Evolutionary conservation across 805 yeast species (phyloP).

Genomic region (Sungouiozyma intestinalis): DNA sequence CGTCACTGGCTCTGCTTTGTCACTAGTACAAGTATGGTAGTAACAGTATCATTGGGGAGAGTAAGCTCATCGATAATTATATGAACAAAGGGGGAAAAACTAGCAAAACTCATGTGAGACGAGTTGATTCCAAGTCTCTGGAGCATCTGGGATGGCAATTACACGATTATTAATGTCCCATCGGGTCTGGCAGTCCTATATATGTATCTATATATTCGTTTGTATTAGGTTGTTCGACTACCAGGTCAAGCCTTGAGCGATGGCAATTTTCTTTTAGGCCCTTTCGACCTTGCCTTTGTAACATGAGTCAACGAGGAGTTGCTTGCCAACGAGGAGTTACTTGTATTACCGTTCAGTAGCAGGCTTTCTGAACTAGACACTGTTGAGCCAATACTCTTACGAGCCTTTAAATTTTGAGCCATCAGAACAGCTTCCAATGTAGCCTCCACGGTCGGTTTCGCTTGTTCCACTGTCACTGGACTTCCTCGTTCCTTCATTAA

Average conservation of each 20-base stretch:
- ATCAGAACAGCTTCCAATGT: conserved; percentile 11
- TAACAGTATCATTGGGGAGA: no score
- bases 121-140: no score
- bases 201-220: no score
- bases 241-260: conserved; percentile 3
- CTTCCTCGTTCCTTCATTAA: conserved; percentile 6
- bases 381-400: not conserved
- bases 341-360: not conserved
- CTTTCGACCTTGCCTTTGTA: conserved; percentile 29
- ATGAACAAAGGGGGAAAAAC: no score
- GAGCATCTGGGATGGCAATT: no score
- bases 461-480: not conserved
- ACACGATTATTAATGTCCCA: no score
- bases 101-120: no score
- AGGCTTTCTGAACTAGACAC: not conserved
- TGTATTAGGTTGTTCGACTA: no score
- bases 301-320: conserved; percentile 15
- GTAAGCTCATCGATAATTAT: not conserved
- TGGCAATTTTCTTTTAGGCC: conserved; percentile 33
- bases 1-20: no score
- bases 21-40: no score
- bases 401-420: conserved; percentile 4
- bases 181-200: no score
- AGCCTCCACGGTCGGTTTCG: not conserved
- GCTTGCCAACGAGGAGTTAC: not conserved